Conservation (phyloP, 139 green algal genomes). For the Coelastrella sp. region DNA sequence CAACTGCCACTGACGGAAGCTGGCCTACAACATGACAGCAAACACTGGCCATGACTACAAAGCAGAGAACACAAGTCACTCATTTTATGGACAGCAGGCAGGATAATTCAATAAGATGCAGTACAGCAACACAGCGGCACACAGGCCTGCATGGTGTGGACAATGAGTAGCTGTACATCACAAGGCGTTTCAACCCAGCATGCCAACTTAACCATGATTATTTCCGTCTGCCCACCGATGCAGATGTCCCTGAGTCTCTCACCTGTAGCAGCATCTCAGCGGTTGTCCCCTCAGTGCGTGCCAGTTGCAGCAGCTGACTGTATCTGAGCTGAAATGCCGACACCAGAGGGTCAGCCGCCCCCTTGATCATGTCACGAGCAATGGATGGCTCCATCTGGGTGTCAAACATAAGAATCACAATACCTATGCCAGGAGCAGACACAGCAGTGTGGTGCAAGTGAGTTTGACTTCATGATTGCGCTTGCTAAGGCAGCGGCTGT, state of each 20-base stretch:
- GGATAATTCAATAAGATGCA: too few relatives aligned
- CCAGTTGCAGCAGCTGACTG: conserved; percentile 89
- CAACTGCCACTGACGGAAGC: conserved; percentile 78
- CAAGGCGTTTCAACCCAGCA: too few relatives aligned
- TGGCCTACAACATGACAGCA: conserved; percentile 17
- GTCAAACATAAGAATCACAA: conserved; percentile 93
- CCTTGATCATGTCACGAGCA: conserved; percentile 86
- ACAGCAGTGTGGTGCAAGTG: not conserved
- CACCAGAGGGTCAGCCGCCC: conserved; percentile 81
- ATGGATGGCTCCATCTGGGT: conserved; percentile 83
- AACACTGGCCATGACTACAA: too few relatives aligned
- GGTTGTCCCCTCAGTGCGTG: conserved; percentile 66
- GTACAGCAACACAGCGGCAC: too few relatives aligned
- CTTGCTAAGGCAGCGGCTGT: not conserved
- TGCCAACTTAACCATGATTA: too few relatives aligned
- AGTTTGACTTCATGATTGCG: not conserved
- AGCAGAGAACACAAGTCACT: too few relatives aligned
- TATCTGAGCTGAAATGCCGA: conserved; percentile 85
- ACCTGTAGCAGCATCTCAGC: conserved; percentile 59
- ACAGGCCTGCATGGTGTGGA: too few relatives aligned
- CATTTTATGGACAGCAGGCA: too few relatives aligned
- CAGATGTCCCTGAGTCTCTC: not conserved
- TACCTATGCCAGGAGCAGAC: conserved; percentile 58
- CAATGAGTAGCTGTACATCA: too few relatives aligned
- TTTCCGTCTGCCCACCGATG: too few relatives aligned